Evolutionary conservation across 768 basidiomycete species (phyloP).

Genomic region (Pulveroboletus sp.): DNA sequence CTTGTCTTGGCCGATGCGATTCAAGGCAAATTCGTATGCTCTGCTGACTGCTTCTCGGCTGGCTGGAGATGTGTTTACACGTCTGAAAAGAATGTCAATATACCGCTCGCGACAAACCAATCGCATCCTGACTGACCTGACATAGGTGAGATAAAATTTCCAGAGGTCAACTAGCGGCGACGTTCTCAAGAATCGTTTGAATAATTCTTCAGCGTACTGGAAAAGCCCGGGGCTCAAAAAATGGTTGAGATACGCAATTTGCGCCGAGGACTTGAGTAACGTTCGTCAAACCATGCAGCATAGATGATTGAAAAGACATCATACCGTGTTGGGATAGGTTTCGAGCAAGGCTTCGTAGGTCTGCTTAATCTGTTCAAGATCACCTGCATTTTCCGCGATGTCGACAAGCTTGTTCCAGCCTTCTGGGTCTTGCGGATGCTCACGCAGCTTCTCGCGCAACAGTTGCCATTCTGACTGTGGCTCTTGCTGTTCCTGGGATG

Average conservation of each 20-base stretch:
- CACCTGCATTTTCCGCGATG: slow-evolving; percentile 71
- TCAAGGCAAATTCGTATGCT: slow-evolving; percentile 92
- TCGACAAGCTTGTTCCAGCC: slow-evolving; percentile 77
- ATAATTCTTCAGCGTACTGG: slow-evolving; percentile 80
- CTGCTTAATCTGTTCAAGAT: slow-evolving; percentile 75
- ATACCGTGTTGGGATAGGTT: slow-evolving; percentile 90
- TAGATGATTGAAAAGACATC: slow-evolving; percentile 36
- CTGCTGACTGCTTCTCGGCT: slow-evolving; percentile 78
- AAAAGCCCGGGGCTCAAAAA: slow-evolving; percentile 66
- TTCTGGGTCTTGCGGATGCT: slow-evolving; percentile 73
- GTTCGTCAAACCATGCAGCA: slow-evolving; percentile 23
- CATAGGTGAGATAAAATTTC: slow-evolving; percentile 92
- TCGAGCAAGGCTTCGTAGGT: slow-evolving; percentile 82
- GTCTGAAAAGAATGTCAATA: slow-evolving; percentile 40
- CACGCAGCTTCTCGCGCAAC: slow-evolving; percentile 56
- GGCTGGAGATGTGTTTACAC: slow-evolving; percentile 61
- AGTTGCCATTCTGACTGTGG: slow-evolving; percentile 67
- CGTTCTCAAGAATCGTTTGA: slow-evolving; percentile 79
- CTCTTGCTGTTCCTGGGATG: slow-evolving; percentile 24
- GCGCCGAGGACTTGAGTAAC: slow-evolving; percentile 64
- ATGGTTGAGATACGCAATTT: slow-evolving; percentile 82
- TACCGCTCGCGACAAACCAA: slow-evolving; percentile 3
- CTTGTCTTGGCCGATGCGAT: slow-evolving; percentile 87
- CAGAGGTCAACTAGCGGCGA: slow-evolving; percentile 90
- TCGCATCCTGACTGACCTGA: slow-evolving; percentile 57